phyloP scores from a whole-genome alignment of 352 stramenopile genomes.

The Phytophthora pistaciae region DNA sequence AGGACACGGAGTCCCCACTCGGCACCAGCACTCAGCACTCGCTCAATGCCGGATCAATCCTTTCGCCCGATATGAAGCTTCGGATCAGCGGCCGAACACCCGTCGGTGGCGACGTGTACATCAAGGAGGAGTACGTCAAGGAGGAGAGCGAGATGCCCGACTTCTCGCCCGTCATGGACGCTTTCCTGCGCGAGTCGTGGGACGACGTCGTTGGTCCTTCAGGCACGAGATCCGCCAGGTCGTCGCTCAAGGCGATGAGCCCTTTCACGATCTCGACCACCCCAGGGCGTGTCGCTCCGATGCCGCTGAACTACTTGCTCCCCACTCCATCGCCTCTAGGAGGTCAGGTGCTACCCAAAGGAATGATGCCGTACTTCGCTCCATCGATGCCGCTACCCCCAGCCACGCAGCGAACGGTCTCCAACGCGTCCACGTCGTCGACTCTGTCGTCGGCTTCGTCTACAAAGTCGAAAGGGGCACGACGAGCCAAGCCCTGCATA shows the following conservation, averaged over 20 bases:
- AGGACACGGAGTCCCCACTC: constrained; percentile 35
- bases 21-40: constrained; percentile 13
- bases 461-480: constrained; percentile 35
- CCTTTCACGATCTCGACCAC: constrained; percentile 26
- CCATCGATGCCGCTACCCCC: constrained; percentile 31
- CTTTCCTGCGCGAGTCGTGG: constrained; percentile 69
- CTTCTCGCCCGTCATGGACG: constrained; percentile 68
- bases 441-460: constrained; percentile 35
- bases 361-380: constrained; percentile 20
- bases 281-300: constrained; percentile 34
- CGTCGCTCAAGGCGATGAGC: constrained; percentile 35
- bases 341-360: constrained; percentile 24
- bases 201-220: constrained; percentile 47
- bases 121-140: constrained; percentile 66
- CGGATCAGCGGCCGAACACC: constrained; percentile 33
- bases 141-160: constrained; percentile 42
- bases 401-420: constrained; percentile 28
- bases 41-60: neutral
- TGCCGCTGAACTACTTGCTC: constrained; percentile 39
- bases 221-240: constrained; percentile 30
- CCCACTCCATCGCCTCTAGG: constrained; percentile 19
- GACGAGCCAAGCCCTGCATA: constrained; percentile 75
- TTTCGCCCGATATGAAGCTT: constrained; percentile 54
- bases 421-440: constrained; percentile 35
- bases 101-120: constrained; percentile 32